Conservation (phyloP, 257 asterid species). For the Schizonepeta tenuifolia region DNA sequence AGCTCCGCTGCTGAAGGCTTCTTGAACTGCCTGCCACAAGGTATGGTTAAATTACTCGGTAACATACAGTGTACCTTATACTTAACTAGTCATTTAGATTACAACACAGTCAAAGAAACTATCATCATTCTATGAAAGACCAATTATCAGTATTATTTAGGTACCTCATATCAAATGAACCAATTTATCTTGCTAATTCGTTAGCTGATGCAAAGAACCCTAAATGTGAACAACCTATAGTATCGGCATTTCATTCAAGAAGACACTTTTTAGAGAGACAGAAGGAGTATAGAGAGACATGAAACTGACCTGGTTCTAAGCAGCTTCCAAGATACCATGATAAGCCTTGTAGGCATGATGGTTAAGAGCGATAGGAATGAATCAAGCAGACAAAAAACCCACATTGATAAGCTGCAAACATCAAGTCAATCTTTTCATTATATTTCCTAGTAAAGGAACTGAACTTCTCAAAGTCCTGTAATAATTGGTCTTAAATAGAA, state of each 20-base stretch:
- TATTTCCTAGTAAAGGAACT: constrained; percentile 22
- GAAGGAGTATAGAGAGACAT: constrained; percentile 30
- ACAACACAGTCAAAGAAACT: constrained; percentile 16
- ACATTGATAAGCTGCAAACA: constrained; percentile 85
- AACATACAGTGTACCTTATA: constrained; percentile 33
- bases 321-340: constrained; percentile 63
- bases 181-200: not conserved
- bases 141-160: not conserved
- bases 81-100: constrained; percentile 25
- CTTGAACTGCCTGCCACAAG: constrained; percentile 98
- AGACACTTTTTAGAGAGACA: constrained; percentile 26
- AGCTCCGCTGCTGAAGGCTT: constrained; percentile 87
- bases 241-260: constrained; percentile 22
- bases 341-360: constrained; percentile 89
- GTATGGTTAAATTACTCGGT: constrained; percentile 63
- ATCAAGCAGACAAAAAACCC: constrained; percentile 92
- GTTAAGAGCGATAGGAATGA: constrained; percentile 91
- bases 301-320: constrained; percentile 75
- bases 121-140: constrained; percentile 20
- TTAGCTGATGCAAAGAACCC: constrained; percentile 15
- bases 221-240: constrained; percentile 4
- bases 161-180: not conserved
- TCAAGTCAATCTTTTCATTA: constrained; percentile 17
- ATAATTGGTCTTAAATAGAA: not conserved
- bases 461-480: constrained; percentile 27